phyloP scores from a whole-genome alignment of 225 moss, liverwort and hornwort species.

The Anthoceros angustus region DNA sequence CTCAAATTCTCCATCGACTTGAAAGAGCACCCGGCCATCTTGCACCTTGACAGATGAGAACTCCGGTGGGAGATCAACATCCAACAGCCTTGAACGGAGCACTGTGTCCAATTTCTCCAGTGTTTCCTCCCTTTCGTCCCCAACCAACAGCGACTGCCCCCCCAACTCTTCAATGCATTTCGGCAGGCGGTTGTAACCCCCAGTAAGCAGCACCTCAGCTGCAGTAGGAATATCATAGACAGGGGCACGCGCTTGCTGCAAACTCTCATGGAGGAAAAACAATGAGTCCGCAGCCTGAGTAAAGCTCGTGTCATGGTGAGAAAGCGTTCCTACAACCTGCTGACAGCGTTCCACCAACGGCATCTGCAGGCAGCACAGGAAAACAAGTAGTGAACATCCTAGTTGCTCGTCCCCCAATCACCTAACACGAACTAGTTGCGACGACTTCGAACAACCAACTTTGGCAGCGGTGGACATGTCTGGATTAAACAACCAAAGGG shows the following conservation, averaged over 20 bases:
- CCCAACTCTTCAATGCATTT: conserved; percentile 93
- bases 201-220: conserved; percentile 75
- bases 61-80: conserved; percentile 69
- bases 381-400: neutral
- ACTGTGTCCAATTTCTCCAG: conserved; percentile 66
- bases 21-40: conserved; percentile 65
- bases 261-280: conserved; percentile 84
- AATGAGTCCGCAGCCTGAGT: conserved; percentile 98
- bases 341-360: conserved; percentile 96
- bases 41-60: conserved; percentile 60
- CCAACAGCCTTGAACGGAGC: conserved; percentile 77
- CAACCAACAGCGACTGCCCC: conserved; percentile 56
- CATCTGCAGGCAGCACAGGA: conserved; percentile 40
- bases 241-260: conserved; percentile 94
- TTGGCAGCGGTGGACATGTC: too few species aligned
- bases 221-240: conserved; percentile 83
- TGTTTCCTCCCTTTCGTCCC: conserved; percentile 69
- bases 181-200: conserved; percentile 66
- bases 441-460: too few species aligned
- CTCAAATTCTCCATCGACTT: conserved; percentile 80
- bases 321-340: conserved; percentile 91
- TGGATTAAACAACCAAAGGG: too few species aligned
- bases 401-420: neutral
- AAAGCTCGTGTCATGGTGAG: conserved; percentile 92
- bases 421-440: neutral